Conservation (phyloP, 2,329 filamentous ascomycete genomes). For the Immersiporthe knoxdaviesiana region DNA sequence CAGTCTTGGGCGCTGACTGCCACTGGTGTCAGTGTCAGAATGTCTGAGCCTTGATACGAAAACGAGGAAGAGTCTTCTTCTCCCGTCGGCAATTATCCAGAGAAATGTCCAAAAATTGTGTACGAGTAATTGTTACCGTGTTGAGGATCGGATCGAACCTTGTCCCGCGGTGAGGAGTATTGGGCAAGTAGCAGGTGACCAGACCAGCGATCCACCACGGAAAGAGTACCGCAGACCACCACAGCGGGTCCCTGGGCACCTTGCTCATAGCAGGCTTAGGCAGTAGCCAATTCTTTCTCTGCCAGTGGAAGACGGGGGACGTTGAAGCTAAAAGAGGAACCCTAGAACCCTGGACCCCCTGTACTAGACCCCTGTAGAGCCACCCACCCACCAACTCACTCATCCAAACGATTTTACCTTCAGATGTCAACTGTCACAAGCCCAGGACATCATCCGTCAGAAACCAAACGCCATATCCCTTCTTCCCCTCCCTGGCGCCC, state of each 20-base stretch:
- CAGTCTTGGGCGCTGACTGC: neutral
- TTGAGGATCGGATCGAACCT: constrained; percentile 6
- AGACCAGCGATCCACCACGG: neutral
- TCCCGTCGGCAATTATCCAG: neutral
- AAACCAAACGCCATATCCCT: neutral
- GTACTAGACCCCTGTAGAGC: neutral
- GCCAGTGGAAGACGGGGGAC: neutral
- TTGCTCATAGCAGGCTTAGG: too few species aligned
- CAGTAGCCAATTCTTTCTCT: neutral
- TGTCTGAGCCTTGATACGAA: neutral
- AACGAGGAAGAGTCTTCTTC: neutral
- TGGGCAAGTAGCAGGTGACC: neutral
- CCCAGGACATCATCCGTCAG: neutral
- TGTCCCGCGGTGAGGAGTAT: neutral
- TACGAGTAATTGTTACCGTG: too few species aligned
- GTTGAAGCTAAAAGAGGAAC: neutral
- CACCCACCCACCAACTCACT: neutral
- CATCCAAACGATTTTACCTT: neutral
- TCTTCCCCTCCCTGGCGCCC: neutral
- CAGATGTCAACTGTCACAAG: neutral
- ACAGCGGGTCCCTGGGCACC: neutral
- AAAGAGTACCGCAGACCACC: neutral
- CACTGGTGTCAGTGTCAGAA: neutral
- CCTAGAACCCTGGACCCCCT: neutral
- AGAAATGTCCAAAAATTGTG: neutral